Base-by-base conservation (phyloP, 352 stramenopile species). In the Phytopythium sindhum region DNA sequence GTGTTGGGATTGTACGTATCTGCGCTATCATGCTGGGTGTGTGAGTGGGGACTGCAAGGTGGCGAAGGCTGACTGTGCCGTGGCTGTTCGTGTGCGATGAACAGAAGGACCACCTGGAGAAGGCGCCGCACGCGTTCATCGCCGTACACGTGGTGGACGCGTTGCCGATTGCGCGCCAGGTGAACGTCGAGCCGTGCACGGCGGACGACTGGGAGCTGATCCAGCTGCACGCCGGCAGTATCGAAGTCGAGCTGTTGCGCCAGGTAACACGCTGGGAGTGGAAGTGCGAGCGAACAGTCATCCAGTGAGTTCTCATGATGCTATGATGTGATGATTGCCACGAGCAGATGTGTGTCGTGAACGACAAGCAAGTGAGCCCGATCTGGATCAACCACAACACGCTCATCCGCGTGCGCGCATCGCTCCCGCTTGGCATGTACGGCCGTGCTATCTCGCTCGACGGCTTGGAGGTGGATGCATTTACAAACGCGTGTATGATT, bases 141-240 rank as follows among this genome's bases (percentile, higher is more conserved):
- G 75, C 81, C 17, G 88, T 93, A 0, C 84, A 90, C 48, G 70
- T 95, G 17, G 84, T 90, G n/a, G 83, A 93, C 10, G 67, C 72
- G 26, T 65, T 95, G 29, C 78, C 87, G 2, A 78, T 88, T 50
- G 87, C 87, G 28, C 67, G 70, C 10, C 75, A 93, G 41, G 74
- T 97, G 24, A 88, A 91, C 61, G 83, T 97, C 8, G 88, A 97
- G 56, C 89, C 89, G 12, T 86, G 80, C 48, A 94, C 88, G 4
- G 64, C 85, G 1, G 89, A 97, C 65, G 89, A 97, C 68, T 97
- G 89, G 89, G 89, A 97, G 61, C 74, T 97, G 23, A 91, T 97
- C 60, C 88, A 97, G 66, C 60, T 95, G 59, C 88, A 96, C 64
- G 86, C 89, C 0, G 88, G 86, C 3, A 70, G 87, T 39, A 78